phyloP scores from a whole-genome alignment of 73 alveolate species.

The Paramecium tetraurelia region DNA sequence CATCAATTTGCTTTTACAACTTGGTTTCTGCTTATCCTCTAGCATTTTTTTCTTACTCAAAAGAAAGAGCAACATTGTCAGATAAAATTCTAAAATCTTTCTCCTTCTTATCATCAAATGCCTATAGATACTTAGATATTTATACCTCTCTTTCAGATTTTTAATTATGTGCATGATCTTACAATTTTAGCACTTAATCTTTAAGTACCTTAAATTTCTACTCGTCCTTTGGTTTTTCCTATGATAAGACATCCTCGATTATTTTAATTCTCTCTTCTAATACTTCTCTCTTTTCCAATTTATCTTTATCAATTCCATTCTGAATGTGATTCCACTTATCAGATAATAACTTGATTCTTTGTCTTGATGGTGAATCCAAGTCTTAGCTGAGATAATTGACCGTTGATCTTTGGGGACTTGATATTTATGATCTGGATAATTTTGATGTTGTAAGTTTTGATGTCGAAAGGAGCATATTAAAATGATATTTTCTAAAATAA shows the following conservation, averaged over 20 bases:
- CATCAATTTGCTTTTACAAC: slow-evolving; percentile 3
- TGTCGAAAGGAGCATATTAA: slow-evolving; percentile 36
- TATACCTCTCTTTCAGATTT: slow-evolving; percentile 41
- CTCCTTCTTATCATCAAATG: slow-evolving; percentile 46
- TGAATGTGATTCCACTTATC: slow-evolving; percentile 50
- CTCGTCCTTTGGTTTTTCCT: slow-evolving; percentile 41
- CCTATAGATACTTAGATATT: background rate
- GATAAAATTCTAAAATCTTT: slow-evolving; percentile 37
- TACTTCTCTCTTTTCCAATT: slow-evolving; percentile 40
- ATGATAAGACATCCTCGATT: slow-evolving; percentile 22
- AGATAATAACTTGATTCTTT: slow-evolving; percentile 33
- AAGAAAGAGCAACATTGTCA: background rate
- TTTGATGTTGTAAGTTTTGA: slow-evolving; percentile 44
- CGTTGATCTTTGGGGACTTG: slow-evolving; percentile 41
- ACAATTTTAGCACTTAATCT: slow-evolving; percentile 1
- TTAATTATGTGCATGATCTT: slow-evolving; percentile 17
- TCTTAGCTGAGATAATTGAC: slow-evolving; percentile 29
- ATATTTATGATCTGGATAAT: slow-evolving; percentile 15
- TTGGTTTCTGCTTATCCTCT: slow-evolving; percentile 29
- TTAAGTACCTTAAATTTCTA: slow-evolving; percentile 32
- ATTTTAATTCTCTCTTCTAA: slow-evolving; percentile 41
- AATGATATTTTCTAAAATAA: slow-evolving; percentile 39
- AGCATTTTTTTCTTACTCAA: slow-evolving; percentile 13
- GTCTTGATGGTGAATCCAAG: slow-evolving; percentile 23
- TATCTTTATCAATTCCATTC: slow-evolving; percentile 53